phyloP scores from a whole-genome alignment of 306 rosid genomes.

The Abrus pulchellus region DNA sequence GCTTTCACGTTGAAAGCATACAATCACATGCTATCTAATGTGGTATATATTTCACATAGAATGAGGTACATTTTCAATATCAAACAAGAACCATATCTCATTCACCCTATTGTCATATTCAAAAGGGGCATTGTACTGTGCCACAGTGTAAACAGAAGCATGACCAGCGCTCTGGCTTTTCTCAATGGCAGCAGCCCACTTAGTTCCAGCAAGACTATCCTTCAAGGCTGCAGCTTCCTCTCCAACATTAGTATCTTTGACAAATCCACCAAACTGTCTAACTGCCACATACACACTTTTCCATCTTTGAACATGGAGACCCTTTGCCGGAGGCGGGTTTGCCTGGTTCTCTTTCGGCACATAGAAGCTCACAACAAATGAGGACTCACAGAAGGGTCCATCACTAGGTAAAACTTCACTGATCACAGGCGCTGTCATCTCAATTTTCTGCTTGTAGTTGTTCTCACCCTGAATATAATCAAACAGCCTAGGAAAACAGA shows the following conservation, averaged over 20 bases:
- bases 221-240: slow-evolving; percentile 74
- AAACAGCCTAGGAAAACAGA: slow-evolving; percentile 61
- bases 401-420: slow-evolving; percentile 70
- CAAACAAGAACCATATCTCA: slow-evolving; percentile 65
- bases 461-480: slow-evolving; percentile 86
- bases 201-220: slow-evolving; percentile 66
- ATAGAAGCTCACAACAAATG: slow-evolving; percentile 82
- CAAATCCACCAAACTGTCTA: slow-evolving; percentile 77
- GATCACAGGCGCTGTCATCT: slow-evolving; percentile 89
- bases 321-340: slow-evolving; percentile 79
- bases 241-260: slow-evolving; percentile 59
- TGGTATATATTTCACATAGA: slow-evolving; percentile 13
- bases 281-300: slow-evolving; percentile 66
- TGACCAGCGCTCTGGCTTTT: slow-evolving; percentile 54
- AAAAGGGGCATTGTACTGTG: slow-evolving; percentile 86
- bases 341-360: slow-evolving; percentile 81
- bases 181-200: slow-evolving; percentile 71
- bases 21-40: background rate
- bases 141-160: slow-evolving; percentile 67
- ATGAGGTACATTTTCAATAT: slow-evolving; percentile 4
- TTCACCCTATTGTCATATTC: slow-evolving; percentile 76
- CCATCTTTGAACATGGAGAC: slow-evolving; percentile 75
- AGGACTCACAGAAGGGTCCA: slow-evolving; percentile 82
- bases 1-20: background rate
- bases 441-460: slow-evolving; percentile 63